Base-by-base conservation (phyloP, 306 rosid genomes). In the Purshia tridentata region DNA sequence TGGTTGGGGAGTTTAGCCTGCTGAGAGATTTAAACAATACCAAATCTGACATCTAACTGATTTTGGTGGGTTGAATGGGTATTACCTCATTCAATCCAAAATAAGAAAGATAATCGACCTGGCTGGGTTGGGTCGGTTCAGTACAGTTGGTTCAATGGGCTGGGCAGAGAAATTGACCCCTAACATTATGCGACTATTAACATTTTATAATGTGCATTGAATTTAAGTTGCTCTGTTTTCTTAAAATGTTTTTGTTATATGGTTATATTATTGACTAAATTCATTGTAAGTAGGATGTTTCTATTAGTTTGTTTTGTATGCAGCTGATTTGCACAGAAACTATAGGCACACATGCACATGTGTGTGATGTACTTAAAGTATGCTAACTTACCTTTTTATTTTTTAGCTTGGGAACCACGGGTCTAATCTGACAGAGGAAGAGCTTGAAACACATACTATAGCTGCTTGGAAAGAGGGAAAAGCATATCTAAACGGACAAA, bases 391-490 rank as follows among this genome's bases (percentile, higher is more conserved):
- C 53, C 64, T 71, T 65, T 29, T 54, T 71, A 77, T 78, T 70
- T 77, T 77, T 69, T 86, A 95, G 99, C 92, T 95, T 53, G 97
- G 97, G 86, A 95, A 85, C 86, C 93, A 84, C 63, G 98, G 98
- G 42, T 91, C 99, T 70, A 95, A 90, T 84, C 87, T 95, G 74
- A 91, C 99, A 7, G 96, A 95, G 76, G 98, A 95, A 81, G 99
- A 95, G 84, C 99, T 95, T 77, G 99, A 95, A 86, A 91, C 99
- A 47, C 99, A 94, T 82, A 88, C 96, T 18, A 88, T 94, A 84
- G 86, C 98, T 35, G 97, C 99, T 77, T 94, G 99, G 99, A 94
- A 94, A 85, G 96, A 87, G 75, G 98, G 93, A 74, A 94, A 94
- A 72, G 85, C 86, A 39, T 87, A 89, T 86, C 81, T 91, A 42